These are phyloP conservation scores for Vicia sativa DNA, from an alignment of 306 rosid species.

Conservation along the genomic window DNA sequence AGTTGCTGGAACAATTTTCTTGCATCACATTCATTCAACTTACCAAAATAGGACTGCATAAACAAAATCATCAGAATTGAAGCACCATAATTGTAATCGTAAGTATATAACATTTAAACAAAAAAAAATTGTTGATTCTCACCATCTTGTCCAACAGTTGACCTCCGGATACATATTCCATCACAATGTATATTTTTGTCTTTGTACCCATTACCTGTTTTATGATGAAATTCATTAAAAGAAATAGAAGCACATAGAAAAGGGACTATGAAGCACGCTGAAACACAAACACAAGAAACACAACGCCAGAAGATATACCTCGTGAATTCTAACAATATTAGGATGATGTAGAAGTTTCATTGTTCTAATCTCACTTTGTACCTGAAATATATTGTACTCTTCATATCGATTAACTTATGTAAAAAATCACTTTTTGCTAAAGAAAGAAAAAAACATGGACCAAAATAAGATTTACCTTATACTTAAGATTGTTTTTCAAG, in stretches of 20 bases:
- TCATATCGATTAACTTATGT: background rate
- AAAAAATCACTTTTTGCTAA: background rate
- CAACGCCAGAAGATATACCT: slow-evolving; percentile 24
- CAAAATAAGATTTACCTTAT: slow-evolving; percentile 53
- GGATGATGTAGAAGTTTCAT: slow-evolving; percentile 82
- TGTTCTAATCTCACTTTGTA: slow-evolving; percentile 77
- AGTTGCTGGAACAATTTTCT: slow-evolving; percentile 82
- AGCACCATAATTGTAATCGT: slow-evolving; percentile 1
- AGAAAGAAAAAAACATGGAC: slow-evolving; percentile 3
- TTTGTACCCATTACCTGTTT: slow-evolving; percentile 60
- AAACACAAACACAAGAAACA: no score
- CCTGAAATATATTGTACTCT: slow-evolving; percentile 51
- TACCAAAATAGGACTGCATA: slow-evolving; percentile 52
- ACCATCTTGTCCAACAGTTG: slow-evolving; percentile 73
- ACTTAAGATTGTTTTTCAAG: slow-evolving; percentile 58
- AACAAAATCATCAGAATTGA: slow-evolving; percentile 20
- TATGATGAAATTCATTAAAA: no score
- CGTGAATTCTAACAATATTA: slow-evolving; percentile 73
- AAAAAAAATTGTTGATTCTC: slow-evolving; percentile 37
- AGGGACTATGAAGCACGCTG: no score
- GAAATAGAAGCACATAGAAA: no score
- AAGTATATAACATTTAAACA: slow-evolving; percentile 7
- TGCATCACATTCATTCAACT: slow-evolving; percentile 62
- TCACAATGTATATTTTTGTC: slow-evolving; percentile 75
- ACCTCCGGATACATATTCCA: slow-evolving; percentile 80